phyloP scores from a whole-genome alignment of 176 grass and related monocot genomes.

The Melocanna baccifera region DNA sequence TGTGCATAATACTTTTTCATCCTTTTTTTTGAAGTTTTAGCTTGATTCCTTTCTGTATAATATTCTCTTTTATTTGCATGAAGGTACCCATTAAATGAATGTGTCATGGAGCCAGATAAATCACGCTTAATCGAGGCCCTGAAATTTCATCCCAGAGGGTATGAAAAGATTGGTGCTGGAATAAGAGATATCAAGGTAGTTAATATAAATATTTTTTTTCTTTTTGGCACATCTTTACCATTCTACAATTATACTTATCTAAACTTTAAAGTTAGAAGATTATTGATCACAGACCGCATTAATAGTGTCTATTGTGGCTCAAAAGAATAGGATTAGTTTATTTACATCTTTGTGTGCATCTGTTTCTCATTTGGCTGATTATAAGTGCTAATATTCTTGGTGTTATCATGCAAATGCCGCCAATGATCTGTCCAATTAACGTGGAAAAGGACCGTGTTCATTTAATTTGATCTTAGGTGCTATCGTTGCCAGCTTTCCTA shows the following conservation, averaged over 20 bases:
- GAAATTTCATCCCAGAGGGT: constrained; percentile 46
- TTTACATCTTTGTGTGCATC: not conserved
- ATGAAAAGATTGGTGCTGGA: constrained; percentile 42
- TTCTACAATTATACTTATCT: not conserved
- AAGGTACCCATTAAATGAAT: constrained; percentile 62
- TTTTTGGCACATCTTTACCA: not conserved
- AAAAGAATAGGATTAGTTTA: not conserved
- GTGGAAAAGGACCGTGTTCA: not conserved
- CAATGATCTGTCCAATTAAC: constrained; percentile 6
- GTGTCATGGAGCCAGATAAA: constrained; percentile 57
- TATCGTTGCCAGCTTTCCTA: not conserved
- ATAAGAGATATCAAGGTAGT: constrained; percentile 47
- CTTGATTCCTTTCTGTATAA: constrained; percentile 14
- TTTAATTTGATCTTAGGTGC: not conserved
- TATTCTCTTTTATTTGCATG: constrained; percentile 28
- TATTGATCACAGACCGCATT: not conserved
- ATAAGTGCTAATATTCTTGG: not conserved
- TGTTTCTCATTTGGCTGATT: not conserved
- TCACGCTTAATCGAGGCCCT: constrained; percentile 57
- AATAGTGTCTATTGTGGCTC: not conserved
- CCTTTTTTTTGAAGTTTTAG: not conserved
- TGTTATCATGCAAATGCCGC: not conserved
- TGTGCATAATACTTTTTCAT: constrained; percentile 18
- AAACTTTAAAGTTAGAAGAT: not conserved
- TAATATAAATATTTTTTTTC: constrained; percentile 5